A percentile compares a stretch with the other conserved stretches of the same genome.
phyloP scores from a whole-genome alignment of 441 rosid species.

The Cnidoscolus chayamansa region DNA sequence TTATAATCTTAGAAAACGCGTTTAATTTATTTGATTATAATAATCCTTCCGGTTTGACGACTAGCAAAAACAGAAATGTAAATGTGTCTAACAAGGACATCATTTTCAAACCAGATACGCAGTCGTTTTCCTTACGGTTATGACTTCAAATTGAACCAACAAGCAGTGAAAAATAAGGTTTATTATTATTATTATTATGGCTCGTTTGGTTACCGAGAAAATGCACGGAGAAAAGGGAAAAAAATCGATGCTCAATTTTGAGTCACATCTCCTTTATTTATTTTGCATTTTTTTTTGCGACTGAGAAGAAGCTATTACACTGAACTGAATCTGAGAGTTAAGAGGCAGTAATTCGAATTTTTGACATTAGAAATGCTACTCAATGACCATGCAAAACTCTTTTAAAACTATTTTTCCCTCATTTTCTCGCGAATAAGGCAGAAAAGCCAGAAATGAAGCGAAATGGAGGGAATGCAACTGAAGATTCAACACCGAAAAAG shows the following conservation, averaged over 20 bases:
- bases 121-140: constrained; percentile 16
- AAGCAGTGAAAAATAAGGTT: neutral
- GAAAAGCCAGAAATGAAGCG: neutral
- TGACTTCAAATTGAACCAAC: constrained; percentile 10
- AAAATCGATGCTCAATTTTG: neutral
- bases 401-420: neutral
- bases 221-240: constrained; percentile 3
- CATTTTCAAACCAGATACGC: constrained; percentile 21
- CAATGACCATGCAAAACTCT: neutral
- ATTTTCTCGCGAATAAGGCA: constrained; percentile 13
- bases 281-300: neutral
- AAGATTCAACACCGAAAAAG: neutral
- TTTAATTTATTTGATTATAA: neutral
- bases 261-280: neutral
- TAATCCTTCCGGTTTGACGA: constrained; percentile 7
- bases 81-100: neutral
- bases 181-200: neutral
- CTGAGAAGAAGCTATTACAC: neutral
- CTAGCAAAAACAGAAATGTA: neutral
- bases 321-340: neutral
- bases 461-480: constrained; percentile 15
- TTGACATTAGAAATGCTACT: neutral
- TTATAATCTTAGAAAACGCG: neutral
- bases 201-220: constrained; percentile 15
- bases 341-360: neutral